Conservation (phyloP, 768 basidiomycete species). For the Trametes cinnabarina region DNA sequence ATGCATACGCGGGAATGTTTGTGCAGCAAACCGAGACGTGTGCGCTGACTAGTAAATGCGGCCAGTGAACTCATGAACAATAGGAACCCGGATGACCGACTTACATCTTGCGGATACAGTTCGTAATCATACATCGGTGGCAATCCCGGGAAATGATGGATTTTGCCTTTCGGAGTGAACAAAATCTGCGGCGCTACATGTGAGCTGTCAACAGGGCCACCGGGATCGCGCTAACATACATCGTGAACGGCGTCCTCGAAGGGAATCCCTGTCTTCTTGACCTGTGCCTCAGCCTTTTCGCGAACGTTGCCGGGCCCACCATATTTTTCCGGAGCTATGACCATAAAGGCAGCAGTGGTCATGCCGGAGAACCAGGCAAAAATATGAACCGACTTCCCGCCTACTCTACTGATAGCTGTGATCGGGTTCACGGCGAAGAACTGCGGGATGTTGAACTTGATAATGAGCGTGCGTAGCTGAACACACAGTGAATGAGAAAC, state of each 20-base stretch:
- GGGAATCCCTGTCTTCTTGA: background rate
- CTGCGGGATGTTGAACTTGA: no score
- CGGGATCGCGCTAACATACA: background rate
- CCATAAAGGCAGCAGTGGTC: slow-evolving; percentile 4
- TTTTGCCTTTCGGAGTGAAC: slow-evolving; percentile 1
- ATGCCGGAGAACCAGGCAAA: slow-evolving; percentile 15
- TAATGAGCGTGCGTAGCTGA: no score
- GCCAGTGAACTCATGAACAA: no score
- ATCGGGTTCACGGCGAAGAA: slow-evolving; percentile 1
- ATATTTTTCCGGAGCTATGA: slow-evolving; percentile 11
- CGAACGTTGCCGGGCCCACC: slow-evolving; percentile 18
- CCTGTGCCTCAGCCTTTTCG: slow-evolving; percentile 6
- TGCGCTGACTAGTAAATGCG: no score
- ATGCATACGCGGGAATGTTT: background rate
- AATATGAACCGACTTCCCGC: slow-evolving; percentile 13
- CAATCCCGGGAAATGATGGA: slow-evolving; percentile 20
- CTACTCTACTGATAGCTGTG: background rate
- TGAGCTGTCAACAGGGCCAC: background rate
- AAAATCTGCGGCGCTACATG: background rate
- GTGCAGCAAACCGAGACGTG: background rate
- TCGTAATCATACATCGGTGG: slow-evolving; percentile 27
- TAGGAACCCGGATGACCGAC: background rate
- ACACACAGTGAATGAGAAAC: background rate
- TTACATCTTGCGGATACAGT: slow-evolving; percentile 19
- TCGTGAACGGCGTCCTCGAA: slow-evolving; percentile 4